Conservation (phyloP, 257 asterid genomes). For the Solanum bulbocastanum region DNA sequence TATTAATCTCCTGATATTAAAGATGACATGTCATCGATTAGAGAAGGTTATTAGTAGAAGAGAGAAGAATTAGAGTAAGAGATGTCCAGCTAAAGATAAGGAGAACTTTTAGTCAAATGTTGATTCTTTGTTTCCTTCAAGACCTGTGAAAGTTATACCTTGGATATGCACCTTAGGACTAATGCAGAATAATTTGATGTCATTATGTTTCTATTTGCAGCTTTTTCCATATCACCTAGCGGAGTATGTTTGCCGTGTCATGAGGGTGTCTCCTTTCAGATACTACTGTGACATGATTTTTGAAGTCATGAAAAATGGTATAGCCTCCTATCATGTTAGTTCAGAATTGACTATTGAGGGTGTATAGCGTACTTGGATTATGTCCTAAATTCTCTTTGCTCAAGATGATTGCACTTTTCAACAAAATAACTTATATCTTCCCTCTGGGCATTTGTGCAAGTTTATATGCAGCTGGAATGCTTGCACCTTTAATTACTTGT, state of each 20-base stretch:
- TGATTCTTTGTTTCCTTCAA: not conserved
- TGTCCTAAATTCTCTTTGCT: not conserved
- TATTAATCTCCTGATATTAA: not conserved
- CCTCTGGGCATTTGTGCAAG: not conserved
- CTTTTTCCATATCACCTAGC: conserved; percentile 94
- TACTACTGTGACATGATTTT: conserved; percentile 94
- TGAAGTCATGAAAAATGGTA: conserved; percentile 99
- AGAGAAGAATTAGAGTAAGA: not conserved
- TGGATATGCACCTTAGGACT: not conserved
- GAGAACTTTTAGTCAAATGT: not conserved
- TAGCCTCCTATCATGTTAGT: not conserved
- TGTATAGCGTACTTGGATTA: not conserved
- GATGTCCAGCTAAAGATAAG: not conserved
- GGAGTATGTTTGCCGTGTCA: conserved; percentile 94
- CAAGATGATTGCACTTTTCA: not conserved
- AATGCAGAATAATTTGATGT: not conserved
- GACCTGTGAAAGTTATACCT: not conserved
- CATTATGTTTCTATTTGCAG: conserved; percentile 41
- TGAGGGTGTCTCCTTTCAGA: conserved; percentile 96
- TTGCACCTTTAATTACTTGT: not conserved
- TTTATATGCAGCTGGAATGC: not conserved
- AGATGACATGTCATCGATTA: not conserved
- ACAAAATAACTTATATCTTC: not conserved
- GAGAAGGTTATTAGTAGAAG: not conserved
- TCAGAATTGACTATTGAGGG: not conserved